A percentile compares a stretch with the other conserved stretches of the same genome.
phyloP scores from a whole-genome alignment of 768 basidiomycete species.

The Suillus paluster region DNA sequence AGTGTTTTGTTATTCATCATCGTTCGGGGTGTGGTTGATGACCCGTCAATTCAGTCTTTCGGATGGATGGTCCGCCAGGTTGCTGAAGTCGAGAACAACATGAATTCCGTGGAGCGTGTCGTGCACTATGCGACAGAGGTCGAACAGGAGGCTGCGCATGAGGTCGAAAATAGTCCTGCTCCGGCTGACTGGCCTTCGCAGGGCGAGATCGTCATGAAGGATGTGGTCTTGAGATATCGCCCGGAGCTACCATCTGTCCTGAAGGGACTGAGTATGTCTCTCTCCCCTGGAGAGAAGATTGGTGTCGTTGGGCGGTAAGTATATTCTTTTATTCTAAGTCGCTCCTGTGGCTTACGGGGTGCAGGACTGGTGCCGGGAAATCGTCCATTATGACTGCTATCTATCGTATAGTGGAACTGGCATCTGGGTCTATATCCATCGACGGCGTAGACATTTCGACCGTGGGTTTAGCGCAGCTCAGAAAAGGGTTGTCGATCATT shows the following conservation, averaged over 20 bases:
- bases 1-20: conserved; percentile 25
- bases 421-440: conserved; percentile 73
- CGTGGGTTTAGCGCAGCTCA: conserved; percentile 76
- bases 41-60: conserved; percentile 48
- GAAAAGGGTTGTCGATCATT: conserved; percentile 74
- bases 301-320: conserved; percentile 78
- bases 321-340: conserved; percentile 13
- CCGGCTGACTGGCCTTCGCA: conserved; percentile 71
- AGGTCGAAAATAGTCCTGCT: conserved; percentile 62
- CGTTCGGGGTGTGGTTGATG: conserved; percentile 10
- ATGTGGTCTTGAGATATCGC: conserved; percentile 82
- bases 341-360: neutral
- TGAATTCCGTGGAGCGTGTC: conserved; percentile 90
- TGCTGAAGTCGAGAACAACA: conserved; percentile 91
- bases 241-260: conserved; percentile 88
- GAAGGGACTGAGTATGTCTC: conserved; percentile 75
- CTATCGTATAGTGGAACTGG: conserved; percentile 82
- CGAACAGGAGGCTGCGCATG: conserved; percentile 81
- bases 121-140: conserved; percentile 79
- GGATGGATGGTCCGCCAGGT: conserved; percentile 78
- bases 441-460: conserved; percentile 86
- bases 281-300: conserved; percentile 84
- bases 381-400: conserved; percentile 89
- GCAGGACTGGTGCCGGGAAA: conserved; percentile 85
- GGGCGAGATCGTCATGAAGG: conserved; percentile 74